Conservation (phyloP, 306 rosid genomes). For the Cajanus cajan region DNA sequence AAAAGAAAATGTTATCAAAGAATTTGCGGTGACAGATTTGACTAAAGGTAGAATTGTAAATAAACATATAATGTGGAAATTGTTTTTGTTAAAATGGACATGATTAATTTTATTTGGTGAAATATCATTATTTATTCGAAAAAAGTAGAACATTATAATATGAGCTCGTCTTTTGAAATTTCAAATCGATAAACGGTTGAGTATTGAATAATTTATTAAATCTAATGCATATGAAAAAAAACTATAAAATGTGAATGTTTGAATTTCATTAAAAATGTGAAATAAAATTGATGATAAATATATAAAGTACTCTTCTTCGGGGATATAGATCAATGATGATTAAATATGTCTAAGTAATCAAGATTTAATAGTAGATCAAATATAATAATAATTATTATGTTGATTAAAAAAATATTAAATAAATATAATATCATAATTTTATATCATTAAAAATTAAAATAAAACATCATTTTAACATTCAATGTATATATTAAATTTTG, state of each 20-base stretch:
- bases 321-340: neutral
- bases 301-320: neutral
- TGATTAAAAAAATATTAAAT: too few species aligned
- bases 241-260: neutral
- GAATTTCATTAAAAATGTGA: neutral
- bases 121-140: neutral
- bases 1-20: conserved; percentile 9
- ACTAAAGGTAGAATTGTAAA: neutral
- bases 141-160: neutral
- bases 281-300: neutral
- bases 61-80: neutral
- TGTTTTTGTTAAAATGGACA: neutral
- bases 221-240: neutral
- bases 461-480: too few species aligned
- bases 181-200: neutral
- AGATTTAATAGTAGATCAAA: too few species aligned
- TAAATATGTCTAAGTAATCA: too few species aligned
- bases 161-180: neutral
- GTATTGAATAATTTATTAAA: neutral
- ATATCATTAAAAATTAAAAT: too few species aligned
- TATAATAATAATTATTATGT: too few species aligned
- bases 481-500: too few species aligned
- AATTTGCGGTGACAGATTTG: neutral
- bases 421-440: too few species aligned
- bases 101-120: conserved; percentile 9